These are phyloP conservation scores for Penicillium sp. DNA, from an alignment of 2,329 filamentous ascomycete species.

Conservation along the genomic window DNA sequence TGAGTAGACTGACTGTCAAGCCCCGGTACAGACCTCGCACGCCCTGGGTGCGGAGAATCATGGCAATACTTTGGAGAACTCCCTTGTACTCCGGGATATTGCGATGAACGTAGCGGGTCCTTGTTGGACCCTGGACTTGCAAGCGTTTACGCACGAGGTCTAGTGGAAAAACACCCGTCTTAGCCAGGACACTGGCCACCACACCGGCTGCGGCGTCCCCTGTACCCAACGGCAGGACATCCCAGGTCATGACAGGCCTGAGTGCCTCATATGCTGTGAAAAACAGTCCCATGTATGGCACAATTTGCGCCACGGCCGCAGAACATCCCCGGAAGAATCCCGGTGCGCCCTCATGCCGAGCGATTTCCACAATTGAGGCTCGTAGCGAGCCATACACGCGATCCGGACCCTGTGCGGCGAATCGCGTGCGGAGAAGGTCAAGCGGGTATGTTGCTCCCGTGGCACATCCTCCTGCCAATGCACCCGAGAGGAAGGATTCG, in stretches of 20 bases:
- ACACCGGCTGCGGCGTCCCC: constrained; percentile 83
- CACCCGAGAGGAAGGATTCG: constrained; percentile 81
- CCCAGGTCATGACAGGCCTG: constrained; percentile 53
- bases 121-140: constrained; percentile 90
- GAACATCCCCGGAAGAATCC: constrained; percentile 88
- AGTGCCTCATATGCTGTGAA: constrained; percentile 85
- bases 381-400: constrained; percentile 73
- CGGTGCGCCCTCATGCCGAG: constrained; percentile 65
- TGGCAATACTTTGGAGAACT: constrained; percentile 62
- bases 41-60: constrained; percentile 72
- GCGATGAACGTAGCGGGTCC: constrained; percentile 72
- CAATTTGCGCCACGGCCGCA: constrained; percentile 80
- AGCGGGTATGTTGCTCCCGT: constrained; percentile 87
- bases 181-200: constrained; percentile 73
- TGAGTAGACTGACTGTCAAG: constrained; percentile 81
- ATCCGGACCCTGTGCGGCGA: constrained; percentile 86
- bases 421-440: constrained; percentile 87
- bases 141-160: constrained; percentile 90
- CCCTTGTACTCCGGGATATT: constrained; percentile 83
- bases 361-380: constrained; percentile 69
- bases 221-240: constrained; percentile 65
- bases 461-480: constrained; percentile 74
- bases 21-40: constrained; percentile 80
- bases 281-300: constrained; percentile 96
- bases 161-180: constrained; percentile 87